Base-by-base conservation (phyloP, 352 stramenopile genomes). In the Globisporangium uncinulatum region DNA sequence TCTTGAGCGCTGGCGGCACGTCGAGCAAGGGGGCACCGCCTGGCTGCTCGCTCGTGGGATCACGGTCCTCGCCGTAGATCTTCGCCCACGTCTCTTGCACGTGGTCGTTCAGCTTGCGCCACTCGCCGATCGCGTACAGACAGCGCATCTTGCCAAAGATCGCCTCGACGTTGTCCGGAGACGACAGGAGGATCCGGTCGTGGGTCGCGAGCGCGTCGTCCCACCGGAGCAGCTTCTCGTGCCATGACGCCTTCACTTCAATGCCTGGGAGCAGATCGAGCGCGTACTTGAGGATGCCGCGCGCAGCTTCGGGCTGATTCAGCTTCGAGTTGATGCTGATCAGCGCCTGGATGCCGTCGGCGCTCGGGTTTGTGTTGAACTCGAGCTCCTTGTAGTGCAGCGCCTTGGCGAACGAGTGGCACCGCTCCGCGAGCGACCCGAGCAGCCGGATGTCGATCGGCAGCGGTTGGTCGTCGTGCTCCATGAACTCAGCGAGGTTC, bases 281-380 rank as follows among this genome's bases (percentile, higher is more conserved):
- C 9, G 85, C 86, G 53, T 97, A 95, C 65, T 98, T 99, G 8
- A 99, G 69, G 19, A 99, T 96, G 39, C 98, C 98, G 19, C 98
- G 76, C n/a, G 97, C 97, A n/a, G 97, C 97, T 69, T 99, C 97
- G 4, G 95, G 90, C 56, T 97, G 85, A 50, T 88, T 90, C 4
- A 92, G 70, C 62, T 99, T 99, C 32, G 98, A 99, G 75, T 99
- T 99, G 59, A 99, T 99, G 47, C 89, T 94, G 59, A 99, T 99
- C 13, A 99, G 76, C 17, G 91, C 87, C 67, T 99, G 97, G 44
- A 99, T 97, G 62, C 95, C 98, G 32, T 95, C 92, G 1, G 85
- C 81, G 6, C 82, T 91, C 21, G 93, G 76, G 48, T 90, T 92
- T 13, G 85, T 92, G 59, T 95, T 91, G 62, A 99, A 99, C 68